phyloP scores from a whole-genome alignment of 202 grass and related monocot genomes.

The Zoysia matrella region DNA sequence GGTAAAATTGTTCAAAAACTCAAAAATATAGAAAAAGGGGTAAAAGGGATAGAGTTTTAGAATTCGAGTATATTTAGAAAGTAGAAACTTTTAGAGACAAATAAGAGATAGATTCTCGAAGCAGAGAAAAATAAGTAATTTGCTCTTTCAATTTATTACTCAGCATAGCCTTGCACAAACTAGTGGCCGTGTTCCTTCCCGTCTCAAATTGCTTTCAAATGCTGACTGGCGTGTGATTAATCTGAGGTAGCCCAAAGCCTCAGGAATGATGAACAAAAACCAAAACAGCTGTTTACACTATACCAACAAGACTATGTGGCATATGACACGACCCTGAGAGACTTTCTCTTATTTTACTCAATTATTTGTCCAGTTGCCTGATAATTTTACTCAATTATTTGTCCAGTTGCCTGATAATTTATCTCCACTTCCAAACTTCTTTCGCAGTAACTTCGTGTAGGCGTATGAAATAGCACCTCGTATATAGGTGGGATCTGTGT shows the following conservation, averaged over 20 bases:
- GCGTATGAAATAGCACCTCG: slow-evolving; percentile 31
- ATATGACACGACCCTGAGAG: slow-evolving; percentile 28
- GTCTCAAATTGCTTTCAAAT: not conserved
- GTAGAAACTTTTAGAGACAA: too few relatives aligned
- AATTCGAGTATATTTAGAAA: too few relatives aligned
- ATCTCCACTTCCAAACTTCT: slow-evolving; percentile 36
- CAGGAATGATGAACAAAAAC: not conserved
- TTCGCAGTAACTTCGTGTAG: slow-evolving; percentile 34
- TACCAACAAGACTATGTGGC: slow-evolving; percentile 15
- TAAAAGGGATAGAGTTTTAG: too few relatives aligned
- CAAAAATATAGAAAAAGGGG: too few relatives aligned
- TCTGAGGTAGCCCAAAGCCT: slow-evolving; percentile 6
- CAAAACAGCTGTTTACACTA: slow-evolving; percentile 30
- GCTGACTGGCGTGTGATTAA: slow-evolving; percentile 3
- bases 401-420: slow-evolving; percentile 43
- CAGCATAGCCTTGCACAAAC: not conserved
- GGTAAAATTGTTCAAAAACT: too few relatives aligned
- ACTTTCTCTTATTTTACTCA: slow-evolving; percentile 35
- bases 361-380: slow-evolving; percentile 40
- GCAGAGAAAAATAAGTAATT: too few relatives aligned
- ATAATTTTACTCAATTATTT: too few relatives aligned
- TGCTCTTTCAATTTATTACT: not conserved
- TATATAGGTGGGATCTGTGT: slow-evolving; percentile 13
- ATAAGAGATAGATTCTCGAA: too few relatives aligned
- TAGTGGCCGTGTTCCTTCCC: not conserved